Conservation (phyloP, 495 filamentous ascomycete genomes). For the Pseudoneurospora amorphoporcata region DNA sequence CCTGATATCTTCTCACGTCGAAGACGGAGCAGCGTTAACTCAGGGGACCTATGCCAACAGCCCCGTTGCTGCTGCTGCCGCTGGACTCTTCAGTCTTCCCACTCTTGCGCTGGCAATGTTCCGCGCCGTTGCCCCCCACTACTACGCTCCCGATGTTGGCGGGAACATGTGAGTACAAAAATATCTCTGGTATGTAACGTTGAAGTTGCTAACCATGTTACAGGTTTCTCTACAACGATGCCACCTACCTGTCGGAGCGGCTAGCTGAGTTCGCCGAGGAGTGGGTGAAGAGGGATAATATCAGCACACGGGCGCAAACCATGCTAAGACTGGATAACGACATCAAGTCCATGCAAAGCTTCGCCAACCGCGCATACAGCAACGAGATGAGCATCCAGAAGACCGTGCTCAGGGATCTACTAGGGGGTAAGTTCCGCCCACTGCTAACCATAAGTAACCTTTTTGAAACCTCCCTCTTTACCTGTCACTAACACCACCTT, state of each 20-base stretch:
- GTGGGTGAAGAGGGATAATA: constrained; percentile 36
- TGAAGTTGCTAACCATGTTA: constrained; percentile 5
- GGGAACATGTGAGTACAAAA: constrained; percentile 57
- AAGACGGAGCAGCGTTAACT: constrained; percentile 57
- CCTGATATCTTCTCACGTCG: constrained; percentile 57
- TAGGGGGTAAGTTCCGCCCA: constrained; percentile 53
- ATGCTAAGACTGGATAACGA: constrained; percentile 59
- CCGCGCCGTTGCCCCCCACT: constrained; percentile 71
- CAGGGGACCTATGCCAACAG: constrained; percentile 27
- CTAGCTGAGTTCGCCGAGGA: constrained; percentile 50
- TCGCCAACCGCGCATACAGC: constrained; percentile 74
- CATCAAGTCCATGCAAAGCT: constrained; percentile 59
- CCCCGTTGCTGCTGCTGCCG: constrained; percentile 57
- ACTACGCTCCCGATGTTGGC: constrained; percentile 55
- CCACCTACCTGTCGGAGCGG: constrained; percentile 61
- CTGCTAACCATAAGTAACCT: constrained; percentile 10
- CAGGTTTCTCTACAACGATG: constrained; percentile 87
- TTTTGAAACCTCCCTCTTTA: not conserved
- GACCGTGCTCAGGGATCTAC: constrained; percentile 70
- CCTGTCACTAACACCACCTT: not conserved
- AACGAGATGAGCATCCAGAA: constrained; percentile 82
- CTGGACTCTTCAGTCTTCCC: constrained; percentile 69
- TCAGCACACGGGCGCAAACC: constrained; percentile 35
- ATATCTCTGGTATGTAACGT: not conserved
- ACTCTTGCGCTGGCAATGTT: constrained; percentile 83